Evolutionary conservation across 2,329 filamentous ascomycete genomes (phyloP).

Genomic region (Apiospora marii): DNA sequence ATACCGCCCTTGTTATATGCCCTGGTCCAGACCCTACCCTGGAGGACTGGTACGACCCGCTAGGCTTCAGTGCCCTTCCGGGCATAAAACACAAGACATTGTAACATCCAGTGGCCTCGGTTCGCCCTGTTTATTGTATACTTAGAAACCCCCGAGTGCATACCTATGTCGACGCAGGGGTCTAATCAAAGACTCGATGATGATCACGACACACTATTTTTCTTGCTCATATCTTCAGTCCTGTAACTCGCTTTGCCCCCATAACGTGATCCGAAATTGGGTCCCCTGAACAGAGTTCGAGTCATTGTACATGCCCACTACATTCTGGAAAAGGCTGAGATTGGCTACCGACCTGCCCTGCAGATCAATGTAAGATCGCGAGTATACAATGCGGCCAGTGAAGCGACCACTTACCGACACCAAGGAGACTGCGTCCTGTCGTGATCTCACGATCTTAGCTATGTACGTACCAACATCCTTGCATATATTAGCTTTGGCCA

Average conservation of each 20-base stretch:
- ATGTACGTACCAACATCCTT: slow-evolving; percentile 4
- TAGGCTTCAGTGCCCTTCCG: neutral
- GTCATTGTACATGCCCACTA: neutral
- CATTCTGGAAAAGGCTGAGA: neutral
- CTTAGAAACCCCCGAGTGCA: neutral
- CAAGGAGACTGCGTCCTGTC: neutral
- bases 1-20: neutral
- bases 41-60: neutral
- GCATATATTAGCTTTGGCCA: neutral
- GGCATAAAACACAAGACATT: neutral
- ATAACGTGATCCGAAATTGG: neutral
- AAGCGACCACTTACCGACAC: slow-evolving; percentile 9
- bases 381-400: neutral
- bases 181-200: neutral
- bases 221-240: neutral
- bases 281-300: neutral
- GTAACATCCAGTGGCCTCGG: neutral
- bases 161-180: neutral
- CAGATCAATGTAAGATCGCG: slow-evolving; percentile 1
- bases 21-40: neutral
- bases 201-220: neutral
- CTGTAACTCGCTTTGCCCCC: neutral
- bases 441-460: slow-evolving; percentile 3
- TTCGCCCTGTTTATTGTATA: neutral
- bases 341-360: neutral